A percentile compares a stretch with the other conserved stretches of the same genome.
These are phyloP conservation scores for Poronia punctata DNA, from an alignment of 495 filamentous ascomycete species.

Conservation along the genomic window DNA sequence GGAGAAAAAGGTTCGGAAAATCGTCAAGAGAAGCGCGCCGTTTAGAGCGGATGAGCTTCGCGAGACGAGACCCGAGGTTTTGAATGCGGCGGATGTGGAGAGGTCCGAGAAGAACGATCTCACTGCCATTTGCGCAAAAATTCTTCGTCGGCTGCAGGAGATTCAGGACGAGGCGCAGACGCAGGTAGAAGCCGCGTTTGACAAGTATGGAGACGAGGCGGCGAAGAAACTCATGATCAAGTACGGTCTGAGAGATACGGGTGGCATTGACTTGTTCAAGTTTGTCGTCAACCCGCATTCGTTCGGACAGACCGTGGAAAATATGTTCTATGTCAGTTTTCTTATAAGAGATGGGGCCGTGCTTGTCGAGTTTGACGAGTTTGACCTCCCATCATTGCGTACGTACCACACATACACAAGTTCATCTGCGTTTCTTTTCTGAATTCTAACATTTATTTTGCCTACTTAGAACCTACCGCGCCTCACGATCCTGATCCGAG, in stretches of 20 bases:
- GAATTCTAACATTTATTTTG: conserved; percentile 6
- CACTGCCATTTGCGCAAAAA: conserved; percentile 58
- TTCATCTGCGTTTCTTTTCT: neutral
- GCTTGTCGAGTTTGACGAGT: conserved; percentile 55
- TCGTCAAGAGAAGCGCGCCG: conserved; percentile 56
- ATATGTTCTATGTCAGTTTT: conserved; percentile 95
- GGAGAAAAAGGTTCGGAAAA: conserved; percentile 69
- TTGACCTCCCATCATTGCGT: conserved; percentile 67
- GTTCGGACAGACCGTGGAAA: conserved; percentile 95
- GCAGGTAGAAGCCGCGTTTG: conserved; percentile 31
- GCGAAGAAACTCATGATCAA: conserved; percentile 39
- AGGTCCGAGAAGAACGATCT: conserved; percentile 67
- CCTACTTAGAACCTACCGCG: conserved; percentile 11
- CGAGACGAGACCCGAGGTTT: conserved; percentile 66
- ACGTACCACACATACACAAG: conserved; percentile 24
- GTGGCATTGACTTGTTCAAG: conserved; percentile 65
- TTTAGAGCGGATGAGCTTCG: conserved; percentile 56
- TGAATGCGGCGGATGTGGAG: conserved; percentile 63
- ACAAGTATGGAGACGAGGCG: conserved; percentile 24
- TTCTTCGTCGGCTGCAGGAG: conserved; percentile 42
- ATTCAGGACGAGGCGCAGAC: conserved; percentile 36
- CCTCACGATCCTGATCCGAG: conserved; percentile 13
- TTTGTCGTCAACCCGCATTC: conserved; percentile 84
- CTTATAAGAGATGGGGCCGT: conserved; percentile 79
- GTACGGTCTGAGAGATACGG: conserved; percentile 52